Percentiles rank a stretch among this genome's conserved stretches.
These are phyloP conservation scores for Camellia granthamiana DNA, from an alignment of 148 eudicot genomes.

Conservation along the genomic window DNA sequence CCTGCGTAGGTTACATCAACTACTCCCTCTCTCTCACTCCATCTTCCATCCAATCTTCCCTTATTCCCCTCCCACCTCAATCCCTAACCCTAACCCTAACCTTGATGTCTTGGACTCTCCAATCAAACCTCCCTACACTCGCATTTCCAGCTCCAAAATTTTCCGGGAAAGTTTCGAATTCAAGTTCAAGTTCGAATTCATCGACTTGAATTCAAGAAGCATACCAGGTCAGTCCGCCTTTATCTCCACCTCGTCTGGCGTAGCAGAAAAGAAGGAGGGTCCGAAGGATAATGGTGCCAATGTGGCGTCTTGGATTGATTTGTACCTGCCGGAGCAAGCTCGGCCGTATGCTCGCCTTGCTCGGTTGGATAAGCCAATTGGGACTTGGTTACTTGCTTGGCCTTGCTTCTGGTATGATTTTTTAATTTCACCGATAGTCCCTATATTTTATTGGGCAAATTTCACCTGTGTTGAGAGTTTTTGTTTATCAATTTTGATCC, in stretches of 20 bases:
- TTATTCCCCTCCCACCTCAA: background rate
- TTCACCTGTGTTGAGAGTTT: too few relatives aligned
- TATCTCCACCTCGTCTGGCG: slow-evolving; percentile 34
- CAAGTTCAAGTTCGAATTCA: slow-evolving; percentile 14
- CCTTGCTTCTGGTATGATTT: slow-evolving; percentile 83
- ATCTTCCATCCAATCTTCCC: slow-evolving; percentile 5
- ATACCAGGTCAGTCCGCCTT: slow-evolving; percentile 18
- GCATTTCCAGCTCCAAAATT: background rate
- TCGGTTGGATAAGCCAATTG: slow-evolving; percentile 77
- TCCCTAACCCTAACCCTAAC: background rate
- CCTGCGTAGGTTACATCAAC: slow-evolving; percentile 2
- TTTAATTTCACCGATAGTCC: background rate
- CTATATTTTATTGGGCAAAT: too few relatives aligned
- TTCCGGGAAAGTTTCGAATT: slow-evolving; percentile 3
- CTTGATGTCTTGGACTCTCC: background rate
- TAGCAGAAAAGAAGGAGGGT: slow-evolving; percentile 11
- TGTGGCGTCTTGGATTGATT: slow-evolving; percentile 62
- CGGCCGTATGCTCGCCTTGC: slow-evolving; percentile 78
- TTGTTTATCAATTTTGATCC: too few relatives aligned
- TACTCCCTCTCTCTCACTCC: background rate
- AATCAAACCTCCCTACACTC: background rate
- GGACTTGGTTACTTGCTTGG: slow-evolving; percentile 97
- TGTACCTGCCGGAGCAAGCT: slow-evolving; percentile 53
- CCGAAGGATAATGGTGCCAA: slow-evolving; percentile 9
- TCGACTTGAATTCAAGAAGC: slow-evolving; percentile 8